Base-by-base conservation (phyloP, 345 rosid genomes). In the Lepidium didymum region DNA sequence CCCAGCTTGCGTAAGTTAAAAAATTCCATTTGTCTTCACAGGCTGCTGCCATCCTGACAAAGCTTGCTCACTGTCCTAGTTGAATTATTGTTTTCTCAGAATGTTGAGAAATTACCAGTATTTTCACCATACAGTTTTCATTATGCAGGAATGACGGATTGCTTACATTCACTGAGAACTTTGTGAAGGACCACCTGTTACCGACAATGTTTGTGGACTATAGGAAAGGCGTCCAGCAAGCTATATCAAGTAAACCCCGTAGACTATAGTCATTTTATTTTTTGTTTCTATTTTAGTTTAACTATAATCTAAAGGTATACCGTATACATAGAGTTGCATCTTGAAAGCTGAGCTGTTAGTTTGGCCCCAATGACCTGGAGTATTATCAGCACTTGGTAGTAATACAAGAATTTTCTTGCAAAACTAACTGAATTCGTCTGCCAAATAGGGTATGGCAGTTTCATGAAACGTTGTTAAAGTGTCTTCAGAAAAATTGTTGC, bases 121-220 rank as follows among this genome's bases (percentile, higher is more conserved):
- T 46, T 55, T 37, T 62, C 69, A 68, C 23, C 16, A 31, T 55
- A 31, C 15, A 37, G 11, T 43, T 29, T 40, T 54, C 10, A 41
- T 31, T 57, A 56, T 77, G 78, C 84, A 94, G 97, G 81, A 94
- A 86, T 78, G 99, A 94, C 81, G 99, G 97, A 78, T 81, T 94
- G 82, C 86, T 89, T 47, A 74, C 92, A 62, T 94, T 94, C 79
- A 83, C 93, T 76, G 99, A 94, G 83, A 94, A 91, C 84, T 89
- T 94, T 76, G 87, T 89, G 66, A 91, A 94, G 87, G 99, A 94
- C 75, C 99, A 91, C 79, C 84, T 94, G 72, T 79, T 91, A 53
- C 99, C 99, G 54, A 89, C 97, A 33, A 87, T 94, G 93, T 91
- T 91, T 74, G 97, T 89, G 69, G 99, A 94, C 79, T 94, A 94